phyloP scores from a whole-genome alignment of 176 grass and related monocot species.

The Juncus inflexus region DNA sequence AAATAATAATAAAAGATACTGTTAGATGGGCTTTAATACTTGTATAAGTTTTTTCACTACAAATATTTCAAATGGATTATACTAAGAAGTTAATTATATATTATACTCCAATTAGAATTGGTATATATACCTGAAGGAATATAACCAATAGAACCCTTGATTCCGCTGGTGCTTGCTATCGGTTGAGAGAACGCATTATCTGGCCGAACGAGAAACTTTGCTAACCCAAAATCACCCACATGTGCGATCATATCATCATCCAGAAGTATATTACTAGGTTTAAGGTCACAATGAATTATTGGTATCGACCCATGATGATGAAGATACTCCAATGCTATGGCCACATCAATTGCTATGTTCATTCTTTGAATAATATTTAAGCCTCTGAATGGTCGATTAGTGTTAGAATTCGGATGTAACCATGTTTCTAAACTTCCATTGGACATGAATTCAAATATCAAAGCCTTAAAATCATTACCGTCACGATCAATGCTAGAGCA shows the following conservation, averaged over 20 bases:
- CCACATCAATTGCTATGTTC: constrained; percentile 42
- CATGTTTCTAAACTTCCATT: constrained; percentile 48
- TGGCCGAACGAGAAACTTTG: constrained; percentile 28
- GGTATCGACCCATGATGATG: constrained; percentile 35
- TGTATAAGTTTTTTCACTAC: neutral
- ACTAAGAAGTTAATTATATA: no score
- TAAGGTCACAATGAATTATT: constrained; percentile 51
- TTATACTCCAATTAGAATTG: neutral
- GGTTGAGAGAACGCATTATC: neutral
- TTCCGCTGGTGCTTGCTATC: neutral
- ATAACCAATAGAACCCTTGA: constrained; percentile 46
- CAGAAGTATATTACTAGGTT: constrained; percentile 45
- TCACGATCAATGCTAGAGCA: constrained; percentile 55
- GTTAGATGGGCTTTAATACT: neutral
- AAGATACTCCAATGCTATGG: constrained; percentile 39
- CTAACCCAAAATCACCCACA: constrained; percentile 46
- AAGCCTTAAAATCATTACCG: constrained; percentile 49
- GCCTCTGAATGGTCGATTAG: neutral
- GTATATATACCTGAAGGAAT: constrained; percentile 36
- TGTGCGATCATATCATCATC: constrained; percentile 33
- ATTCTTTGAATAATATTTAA: constrained; percentile 30
- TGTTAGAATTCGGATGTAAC: constrained; percentile 24
- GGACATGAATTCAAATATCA: constrained; percentile 46
- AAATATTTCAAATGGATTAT: neutral
- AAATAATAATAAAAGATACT: neutral